A percentile compares a stretch with the other conserved stretches of the same genome.
Conservation (phyloP, 2,329 filamentous ascomycete genomes). For the Apiospora saccharicola region DNA sequence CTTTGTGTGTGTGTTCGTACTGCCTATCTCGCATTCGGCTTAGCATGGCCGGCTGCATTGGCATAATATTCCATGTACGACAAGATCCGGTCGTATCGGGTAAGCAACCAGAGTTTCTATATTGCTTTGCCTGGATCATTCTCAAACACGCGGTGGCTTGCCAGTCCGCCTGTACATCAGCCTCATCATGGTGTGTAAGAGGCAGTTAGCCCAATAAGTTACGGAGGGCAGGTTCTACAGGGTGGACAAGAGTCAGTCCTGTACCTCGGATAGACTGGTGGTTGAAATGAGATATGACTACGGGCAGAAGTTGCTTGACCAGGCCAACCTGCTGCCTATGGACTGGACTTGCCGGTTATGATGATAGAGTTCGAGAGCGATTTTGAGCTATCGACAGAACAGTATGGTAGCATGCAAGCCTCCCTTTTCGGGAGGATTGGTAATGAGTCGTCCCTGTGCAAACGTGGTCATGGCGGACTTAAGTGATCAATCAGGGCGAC, state of each 20-base stretch:
- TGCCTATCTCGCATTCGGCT: neutral
- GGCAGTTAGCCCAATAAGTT: neutral
- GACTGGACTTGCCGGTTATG: neutral
- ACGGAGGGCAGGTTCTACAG: neutral
- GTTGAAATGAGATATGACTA: neutral
- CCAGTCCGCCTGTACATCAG: neutral
- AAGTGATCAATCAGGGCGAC: neutral
- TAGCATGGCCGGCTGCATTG: constrained; percentile 3
- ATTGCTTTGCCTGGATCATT: constrained; percentile 12
- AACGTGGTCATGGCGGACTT: constrained; percentile 7
- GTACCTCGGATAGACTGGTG: neutral
- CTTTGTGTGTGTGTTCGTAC: neutral
- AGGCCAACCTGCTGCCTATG: neutral
- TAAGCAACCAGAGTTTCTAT: neutral
- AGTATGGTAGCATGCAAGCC: constrained; percentile 11
- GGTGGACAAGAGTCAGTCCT: neutral
- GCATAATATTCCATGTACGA: neutral
- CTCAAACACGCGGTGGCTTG: constrained; percentile 10
- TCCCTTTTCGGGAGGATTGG: neutral
- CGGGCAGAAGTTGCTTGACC: neutral
- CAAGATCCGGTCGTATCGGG: neutral
- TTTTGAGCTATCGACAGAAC: constrained; percentile 6
- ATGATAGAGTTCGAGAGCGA: constrained; percentile 12
- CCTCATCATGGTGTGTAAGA: neutral
- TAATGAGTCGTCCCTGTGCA: neutral